Conservation (phyloP, 202 grass and related monocot genomes). For the Tripidium arundinaceum region DNA sequence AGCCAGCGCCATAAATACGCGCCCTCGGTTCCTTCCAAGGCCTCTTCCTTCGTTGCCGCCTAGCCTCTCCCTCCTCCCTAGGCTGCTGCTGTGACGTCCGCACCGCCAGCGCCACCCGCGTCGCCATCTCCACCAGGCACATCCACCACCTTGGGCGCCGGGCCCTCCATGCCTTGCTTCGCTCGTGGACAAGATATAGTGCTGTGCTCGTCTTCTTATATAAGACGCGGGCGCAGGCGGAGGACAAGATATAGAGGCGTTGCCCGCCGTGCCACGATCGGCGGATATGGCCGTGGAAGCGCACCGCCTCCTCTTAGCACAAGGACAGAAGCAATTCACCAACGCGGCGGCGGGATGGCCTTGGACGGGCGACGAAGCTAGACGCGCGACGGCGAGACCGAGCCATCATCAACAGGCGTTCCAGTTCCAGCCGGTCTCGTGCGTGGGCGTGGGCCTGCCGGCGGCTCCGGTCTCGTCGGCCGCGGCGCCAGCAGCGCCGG, state of each 20-base stretch:
- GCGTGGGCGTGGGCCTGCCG: neutral
- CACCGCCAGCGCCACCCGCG: neutral
- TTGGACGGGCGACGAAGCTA: neutral
- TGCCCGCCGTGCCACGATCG: neutral
- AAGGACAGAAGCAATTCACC: neutral
- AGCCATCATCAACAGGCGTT: neutral
- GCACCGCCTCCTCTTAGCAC: constrained; percentile 35
- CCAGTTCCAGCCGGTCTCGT: neutral
- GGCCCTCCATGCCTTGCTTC: neutral
- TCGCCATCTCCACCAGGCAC: constrained; percentile 2
- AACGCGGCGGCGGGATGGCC: neutral
- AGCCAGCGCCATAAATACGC: constrained; percentile 41
- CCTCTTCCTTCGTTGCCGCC: neutral
- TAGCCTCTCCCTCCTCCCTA: neutral
- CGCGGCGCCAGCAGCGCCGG: neutral
- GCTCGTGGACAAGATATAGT: neutral
- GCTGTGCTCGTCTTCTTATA: neutral
- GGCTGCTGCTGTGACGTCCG: neutral
- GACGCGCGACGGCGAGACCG: neutral
- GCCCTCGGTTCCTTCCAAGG: too few species aligned
- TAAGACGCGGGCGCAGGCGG: neutral
- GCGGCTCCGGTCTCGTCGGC: neutral
- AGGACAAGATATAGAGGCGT: neutral
- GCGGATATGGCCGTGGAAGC: constrained; percentile 66
- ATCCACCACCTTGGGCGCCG: neutral